These are phyloP conservation scores for Moniliophthora roreri DNA, from an alignment of 1,284 basidiomycete genomes.

Conservation along the genomic window DNA sequence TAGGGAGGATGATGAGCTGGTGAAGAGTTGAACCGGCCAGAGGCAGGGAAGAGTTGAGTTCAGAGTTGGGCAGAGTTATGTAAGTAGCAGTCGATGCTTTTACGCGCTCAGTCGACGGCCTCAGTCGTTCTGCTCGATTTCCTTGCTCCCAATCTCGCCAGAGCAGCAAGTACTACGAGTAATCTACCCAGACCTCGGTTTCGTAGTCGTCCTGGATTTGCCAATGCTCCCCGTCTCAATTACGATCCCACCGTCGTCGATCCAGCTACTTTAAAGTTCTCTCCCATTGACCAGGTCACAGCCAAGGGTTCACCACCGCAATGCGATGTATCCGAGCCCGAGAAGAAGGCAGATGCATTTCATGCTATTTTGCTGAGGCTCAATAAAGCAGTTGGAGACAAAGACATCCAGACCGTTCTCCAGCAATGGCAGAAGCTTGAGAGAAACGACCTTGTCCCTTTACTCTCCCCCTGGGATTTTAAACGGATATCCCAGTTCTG, in stretches of 20 bases:
- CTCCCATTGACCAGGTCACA: constrained; percentile 10
- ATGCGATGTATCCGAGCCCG: constrained; percentile 21
- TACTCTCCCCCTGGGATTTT: constrained; percentile 42
- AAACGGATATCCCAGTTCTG: constrained; percentile 38
- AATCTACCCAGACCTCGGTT: not conserved
- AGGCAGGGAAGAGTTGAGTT: constrained; percentile 1
- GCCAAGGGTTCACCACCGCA: constrained; percentile 5
- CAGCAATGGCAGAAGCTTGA: constrained; percentile 46
- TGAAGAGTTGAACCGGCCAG: too few relatives aligned
- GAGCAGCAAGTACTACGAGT: not conserved
- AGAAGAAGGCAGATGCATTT: constrained; percentile 33
- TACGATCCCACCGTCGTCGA: not conserved
- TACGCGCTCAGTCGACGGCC: constrained; percentile 26
- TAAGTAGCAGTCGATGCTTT: constrained; percentile 31
- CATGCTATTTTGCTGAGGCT: constrained; percentile 35
- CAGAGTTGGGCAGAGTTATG: not conserved
- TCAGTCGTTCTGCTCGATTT: constrained; percentile 30
- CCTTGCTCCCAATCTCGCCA: constrained; percentile 12
- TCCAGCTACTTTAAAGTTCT: not conserved
- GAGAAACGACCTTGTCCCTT: constrained; percentile 38
- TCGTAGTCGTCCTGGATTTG: not conserved
- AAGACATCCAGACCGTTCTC: constrained; percentile 32
- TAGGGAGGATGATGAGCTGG: not conserved
- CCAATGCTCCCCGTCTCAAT: constrained; percentile 3
- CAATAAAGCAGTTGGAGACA: constrained; percentile 31